These are phyloP conservation scores for Aureobasidium sp. DNA, from an alignment of 2,329 filamentous ascomycete genomes.

Conservation along the genomic window DNA sequence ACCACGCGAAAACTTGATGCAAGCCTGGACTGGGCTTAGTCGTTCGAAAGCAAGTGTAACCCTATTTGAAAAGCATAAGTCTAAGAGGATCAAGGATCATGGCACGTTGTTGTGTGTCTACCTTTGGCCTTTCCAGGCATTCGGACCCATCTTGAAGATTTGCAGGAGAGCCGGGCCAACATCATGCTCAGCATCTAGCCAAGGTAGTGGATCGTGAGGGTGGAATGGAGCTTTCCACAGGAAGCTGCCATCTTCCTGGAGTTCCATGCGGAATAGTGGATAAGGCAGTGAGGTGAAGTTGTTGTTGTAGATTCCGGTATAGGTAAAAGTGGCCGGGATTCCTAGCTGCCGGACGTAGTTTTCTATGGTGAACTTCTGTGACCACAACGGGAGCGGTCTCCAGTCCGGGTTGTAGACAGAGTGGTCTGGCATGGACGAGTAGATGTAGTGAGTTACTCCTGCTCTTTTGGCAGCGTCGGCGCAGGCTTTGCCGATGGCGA, in stretches of 20 bases:
- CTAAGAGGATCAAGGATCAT: neutral
- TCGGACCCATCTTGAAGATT: conserved; percentile 85
- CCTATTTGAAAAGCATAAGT: conserved; percentile 33
- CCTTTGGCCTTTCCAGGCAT: conserved; percentile 71
- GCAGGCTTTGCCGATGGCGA: conserved; percentile 76
- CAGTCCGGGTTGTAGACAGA: conserved; percentile 65
- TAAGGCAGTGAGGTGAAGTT: conserved; percentile 93
- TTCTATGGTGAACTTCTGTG: conserved; percentile 84
- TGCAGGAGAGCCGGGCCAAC: conserved; percentile 86
- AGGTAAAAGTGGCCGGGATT: conserved; percentile 83
- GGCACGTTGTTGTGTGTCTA: conserved; percentile 30
- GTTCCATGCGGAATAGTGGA: conserved; percentile 90
- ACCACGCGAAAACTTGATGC: conserved; percentile 67
- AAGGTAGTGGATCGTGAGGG: conserved; percentile 78
- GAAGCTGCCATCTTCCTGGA: conserved; percentile 76
- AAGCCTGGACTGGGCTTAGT: conserved; percentile 74
- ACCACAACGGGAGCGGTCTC: conserved; percentile 84
- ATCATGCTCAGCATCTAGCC: conserved; percentile 94
- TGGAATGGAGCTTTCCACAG: conserved; percentile 92
- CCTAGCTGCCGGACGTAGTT: conserved; percentile 78
- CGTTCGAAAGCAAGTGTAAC: conserved; percentile 88
- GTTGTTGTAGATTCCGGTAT: conserved; percentile 97
- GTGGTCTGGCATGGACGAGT: conserved; percentile 96
- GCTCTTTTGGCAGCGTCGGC: conserved; percentile 82
- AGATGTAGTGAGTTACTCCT: conserved; percentile 83